Base-by-base conservation (phyloP, 352 stramenopile species). In the Stramenopiles sp. region DNA sequence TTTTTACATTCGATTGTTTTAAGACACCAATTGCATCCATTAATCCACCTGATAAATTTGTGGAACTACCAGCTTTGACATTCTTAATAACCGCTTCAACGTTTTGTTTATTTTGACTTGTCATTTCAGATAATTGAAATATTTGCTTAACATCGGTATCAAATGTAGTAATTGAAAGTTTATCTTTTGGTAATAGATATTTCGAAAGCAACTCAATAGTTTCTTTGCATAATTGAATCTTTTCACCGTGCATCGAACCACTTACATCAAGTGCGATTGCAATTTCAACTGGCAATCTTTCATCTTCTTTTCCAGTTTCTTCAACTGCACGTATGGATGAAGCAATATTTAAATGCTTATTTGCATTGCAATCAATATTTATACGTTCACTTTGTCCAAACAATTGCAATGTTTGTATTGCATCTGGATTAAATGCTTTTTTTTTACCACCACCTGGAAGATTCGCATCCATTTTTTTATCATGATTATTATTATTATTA, bases 141-240 rank as follows among this genome's bases (percentile, higher is more conserved):
- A 85, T 81, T 32, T 84, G 81, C 63, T 82, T 83, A 23, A 85
- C 85, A 63, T 86, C 78, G 30, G 84, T 79, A n/a, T 81, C 82
- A 81, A 89, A 91, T 30, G 82, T 83, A 32, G 89, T 82, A 23
- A 91, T 79, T 20, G 82, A 83, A 74, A 91, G 85, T 23, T 85
- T 78, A 80, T 91, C 87, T 1, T 84, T 73, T 30, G 85, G 73
- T 1, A 81, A 43, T 30, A 91, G 81, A 73, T 88, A 81, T 20
- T 83, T 63, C 0, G 88, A 30, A 0, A 91, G 73, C 7, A 88
- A 78, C 27, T 83, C 76, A 20, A 87, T 79, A 7, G 86, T 91
- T 7, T 82, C 85, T 74, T 90, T 90, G 81, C 87, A 91, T 1
- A 89, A 78, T 30, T 84, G 73, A 0, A 91, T 79, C 79, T 89